Evolutionary conservation across 2,329 filamentous ascomycete genomes (phyloP), one percentile per base, ranked within the genome.

Genomic region (Ascochyta viciae-villosae): DNA sequence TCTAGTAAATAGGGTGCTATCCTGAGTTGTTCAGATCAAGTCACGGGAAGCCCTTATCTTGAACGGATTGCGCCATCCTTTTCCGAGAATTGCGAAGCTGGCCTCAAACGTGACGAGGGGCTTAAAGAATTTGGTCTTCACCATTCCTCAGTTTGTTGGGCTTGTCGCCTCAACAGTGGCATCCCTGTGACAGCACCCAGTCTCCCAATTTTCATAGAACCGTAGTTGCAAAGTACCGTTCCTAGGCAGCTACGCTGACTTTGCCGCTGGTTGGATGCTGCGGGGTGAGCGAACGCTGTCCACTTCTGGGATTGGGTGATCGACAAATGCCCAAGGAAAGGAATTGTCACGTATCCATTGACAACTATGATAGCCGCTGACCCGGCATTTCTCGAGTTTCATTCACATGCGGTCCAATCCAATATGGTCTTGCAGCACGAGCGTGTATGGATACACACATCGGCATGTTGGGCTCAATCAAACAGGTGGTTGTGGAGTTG

Each of bases 71-170:
- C 33, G 33, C 15, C 33, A 35, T 16, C 15, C 3, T n/a, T 35
- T 16, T 6, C 31, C n/a, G 5, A 6, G n/a, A n/a, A 35, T 35
- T 35, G 15, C n/a, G n/a, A 16, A 35, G 33, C 6, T 16, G 12
- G n/a, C n/a, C n/a, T 5, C 33, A 35, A 16, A 35, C 33, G 39
- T 40, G 31, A 33, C 40, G 16, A 51, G 34, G 40, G 40, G 19
- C 23, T n/a, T 26, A 24, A 38, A 45, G 48, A 48, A 56, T 47
- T 35, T 42, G 12, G 27, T 13, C 16, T 24, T 48, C 9, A 47
- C 53, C 53, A 51, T 56, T 51, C 47, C 53, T 50, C 39, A 44
- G 19, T 34, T 42, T 43, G 33, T 38, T 22, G 42, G 6, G 29
- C 29, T 42, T 33, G 19, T 27, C 23, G 19, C 35, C 26, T 26